Base-by-base conservation (phyloP, 768 basidiomycete species). In the Kwoniella bestiolae region DNA sequence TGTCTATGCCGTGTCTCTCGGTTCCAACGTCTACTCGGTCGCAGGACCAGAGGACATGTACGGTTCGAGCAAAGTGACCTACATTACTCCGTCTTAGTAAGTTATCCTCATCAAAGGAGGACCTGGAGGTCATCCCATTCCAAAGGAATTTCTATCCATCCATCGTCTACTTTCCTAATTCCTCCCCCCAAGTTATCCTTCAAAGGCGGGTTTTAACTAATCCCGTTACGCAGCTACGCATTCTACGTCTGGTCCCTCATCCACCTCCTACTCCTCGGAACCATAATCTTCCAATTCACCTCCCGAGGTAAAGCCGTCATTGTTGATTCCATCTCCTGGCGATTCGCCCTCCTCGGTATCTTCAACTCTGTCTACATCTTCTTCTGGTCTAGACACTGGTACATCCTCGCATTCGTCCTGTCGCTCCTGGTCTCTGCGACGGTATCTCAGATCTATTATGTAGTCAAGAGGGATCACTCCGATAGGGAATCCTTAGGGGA, bases 341-440 rank as follows among this genome's bases (percentile, higher is more conserved):
- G 93, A 55, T 91, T 98, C 83, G 90, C 92, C 8, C 85, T 97
- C 60, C 87, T 98, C 58, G 91, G 86, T 47, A 73, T 95, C 56
- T 85, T 97, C 70, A 97, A 94, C 81, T 85, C 91, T 63, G 86
- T 94, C 83, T 95, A 92, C 83, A 87, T 96, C 77, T 89, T 89
- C 83, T 83, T 94, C 51, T 94, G 91, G 92, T 86, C 87, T n/a
- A 82, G 88, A 66, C 86, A 91, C 79, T 93, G 91, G 75, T 82
- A 80, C 75, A 82, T 83, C 68, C 79, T 81, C 41, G 92, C 94
- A 25, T 95, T 97, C 82, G 83, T 97, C 73, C 87, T 96, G 60
- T 86, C 91, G 3, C 87, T 97, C 65, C 86, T 96, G 73, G 92
- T 96, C 73, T 90, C 89, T 79, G 90, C 91, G 66, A 73, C 85